These are phyloP conservation scores for Arxiozyma telluris DNA, from an alignment of 1,139 yeast genomes.

Conservation along the genomic window DNA sequence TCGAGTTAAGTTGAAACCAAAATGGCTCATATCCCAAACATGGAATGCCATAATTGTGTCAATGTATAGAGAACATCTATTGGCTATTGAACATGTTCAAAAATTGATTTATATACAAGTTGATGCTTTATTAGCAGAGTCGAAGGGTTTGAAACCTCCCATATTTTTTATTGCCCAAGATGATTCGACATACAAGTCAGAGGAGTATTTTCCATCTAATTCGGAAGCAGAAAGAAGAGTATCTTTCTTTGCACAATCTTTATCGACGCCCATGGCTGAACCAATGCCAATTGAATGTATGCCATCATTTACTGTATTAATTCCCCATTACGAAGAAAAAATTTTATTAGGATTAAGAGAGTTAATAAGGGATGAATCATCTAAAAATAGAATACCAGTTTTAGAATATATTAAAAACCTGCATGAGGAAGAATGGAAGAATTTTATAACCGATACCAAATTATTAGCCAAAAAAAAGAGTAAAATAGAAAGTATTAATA, in stretches of 20 bases:
- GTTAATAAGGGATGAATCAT: conserved; percentile 52
- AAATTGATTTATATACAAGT: conserved; percentile 48
- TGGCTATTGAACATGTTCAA: conserved; percentile 65
- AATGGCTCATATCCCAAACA: conserved; percentile 51
- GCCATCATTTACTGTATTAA: conserved; percentile 74
- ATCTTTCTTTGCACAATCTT: conserved; percentile 80
- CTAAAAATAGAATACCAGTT: conserved; percentile 52
- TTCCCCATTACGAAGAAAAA: conserved; percentile 82
- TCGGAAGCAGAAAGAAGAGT: conserved; percentile 76
- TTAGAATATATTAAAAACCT: conserved; percentile 67
- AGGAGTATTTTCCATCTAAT: conserved; percentile 49
- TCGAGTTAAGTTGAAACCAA: conserved; percentile 42
- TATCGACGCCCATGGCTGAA: conserved; percentile 69
- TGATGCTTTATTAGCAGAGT: conserved; percentile 33
- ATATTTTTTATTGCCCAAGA: conserved; percentile 68
- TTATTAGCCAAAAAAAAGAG: conserved; percentile 31
- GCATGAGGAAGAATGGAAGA: conserved; percentile 66
- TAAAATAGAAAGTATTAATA: neutral
- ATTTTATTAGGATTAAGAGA: conserved; percentile 58
- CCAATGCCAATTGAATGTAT: conserved; percentile 63
- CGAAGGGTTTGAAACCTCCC: conserved; percentile 46
- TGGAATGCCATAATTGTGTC: conserved; percentile 77
- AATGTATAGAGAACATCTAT: conserved; percentile 66
- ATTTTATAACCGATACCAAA: conserved; percentile 60
- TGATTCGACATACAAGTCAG: conserved; percentile 61